Conservation (phyloP, 306 rosid genomes). For the Inga laurina region DNA sequence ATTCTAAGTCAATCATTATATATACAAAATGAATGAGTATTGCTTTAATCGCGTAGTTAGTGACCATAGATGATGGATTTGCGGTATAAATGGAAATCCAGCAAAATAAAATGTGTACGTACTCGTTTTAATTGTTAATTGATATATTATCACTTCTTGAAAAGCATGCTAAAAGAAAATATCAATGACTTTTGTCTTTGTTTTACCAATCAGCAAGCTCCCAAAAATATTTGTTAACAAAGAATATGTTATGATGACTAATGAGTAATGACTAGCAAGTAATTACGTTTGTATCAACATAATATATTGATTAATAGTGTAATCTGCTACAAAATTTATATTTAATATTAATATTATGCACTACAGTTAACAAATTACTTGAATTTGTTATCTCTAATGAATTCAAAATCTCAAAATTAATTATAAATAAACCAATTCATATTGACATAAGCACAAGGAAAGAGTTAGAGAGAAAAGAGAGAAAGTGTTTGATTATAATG, state of each 20-base stretch:
- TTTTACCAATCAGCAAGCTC: background rate
- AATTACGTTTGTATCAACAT: background rate
- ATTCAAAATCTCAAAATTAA: no score
- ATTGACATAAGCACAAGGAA: no score
- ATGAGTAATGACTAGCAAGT: background rate
- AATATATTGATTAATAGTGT: no score
- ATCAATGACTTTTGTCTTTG: background rate
- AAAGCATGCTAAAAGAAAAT: background rate
- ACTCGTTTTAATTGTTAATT: background rate
- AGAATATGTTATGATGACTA: no score
- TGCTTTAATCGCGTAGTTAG: background rate
- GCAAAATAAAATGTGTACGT: no score
- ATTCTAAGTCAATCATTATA: background rate
- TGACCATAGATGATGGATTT: background rate
- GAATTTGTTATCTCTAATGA: background rate
- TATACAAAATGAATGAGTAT: background rate
- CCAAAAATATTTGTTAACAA: background rate
- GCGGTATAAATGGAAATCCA: background rate
- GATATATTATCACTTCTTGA: background rate
- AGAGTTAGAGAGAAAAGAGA: no score
- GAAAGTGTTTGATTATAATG: no score
- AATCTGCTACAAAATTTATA: no score
- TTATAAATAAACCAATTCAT: no score
- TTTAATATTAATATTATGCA: background rate
- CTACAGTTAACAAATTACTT: background rate